A percentile compares a stretch with the other conserved stretches of the same genome.
Conservation (phyloP, 2,329 filamentous ascomycete genomes). For the Paecilomyces dactylethromorphus region DNA sequence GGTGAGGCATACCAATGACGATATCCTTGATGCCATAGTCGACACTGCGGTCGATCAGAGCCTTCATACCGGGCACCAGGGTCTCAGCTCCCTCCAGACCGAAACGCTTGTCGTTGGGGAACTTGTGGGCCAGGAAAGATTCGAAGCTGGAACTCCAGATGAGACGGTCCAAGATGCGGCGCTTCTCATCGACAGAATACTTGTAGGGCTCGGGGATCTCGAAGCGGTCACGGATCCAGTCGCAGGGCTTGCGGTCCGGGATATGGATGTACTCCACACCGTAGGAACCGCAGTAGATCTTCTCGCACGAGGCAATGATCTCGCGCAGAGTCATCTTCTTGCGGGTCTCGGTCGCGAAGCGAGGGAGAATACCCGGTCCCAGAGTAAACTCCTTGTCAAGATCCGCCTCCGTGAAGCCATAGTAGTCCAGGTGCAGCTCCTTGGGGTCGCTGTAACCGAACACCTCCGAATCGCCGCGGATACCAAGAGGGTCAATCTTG, state of each 20-base stretch:
- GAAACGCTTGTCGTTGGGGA: conserved; percentile 99
- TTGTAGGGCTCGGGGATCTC: conserved; percentile 94
- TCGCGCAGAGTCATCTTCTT: conserved; percentile 97
- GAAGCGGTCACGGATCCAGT: conserved; percentile 93
- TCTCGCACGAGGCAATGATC: conserved; percentile 88
- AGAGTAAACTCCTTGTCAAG: conserved; percentile 86
- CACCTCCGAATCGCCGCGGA: conserved; percentile 75
- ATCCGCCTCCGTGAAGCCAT: conserved; percentile 91
- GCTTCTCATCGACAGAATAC: conserved; percentile 97
- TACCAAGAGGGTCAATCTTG: conserved; percentile 91
- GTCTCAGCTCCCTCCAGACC: conserved; percentile 96
- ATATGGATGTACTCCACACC: conserved; percentile 99
- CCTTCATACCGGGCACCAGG: conserved; percentile 98
- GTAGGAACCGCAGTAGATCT: conserved; percentile 94
- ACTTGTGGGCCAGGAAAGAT: conserved; percentile 90
- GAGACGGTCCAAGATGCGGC: conserved; percentile 89
- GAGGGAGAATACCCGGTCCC: conserved; percentile 88
- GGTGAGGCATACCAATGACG: conserved; percentile 98
- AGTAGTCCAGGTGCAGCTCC: conserved; percentile 88
- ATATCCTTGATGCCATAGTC: conserved; percentile 99
- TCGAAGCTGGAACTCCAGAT: conserved; percentile 99
- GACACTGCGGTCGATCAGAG: conserved; percentile 93
- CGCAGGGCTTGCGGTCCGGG: conserved; percentile 92
- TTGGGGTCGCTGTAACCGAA: conserved; percentile 84
- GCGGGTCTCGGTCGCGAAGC: conserved; percentile 80